Base-by-base conservation (phyloP, 768 basidiomycete genomes). In the Phanerodontia chrysosporium region DNA sequence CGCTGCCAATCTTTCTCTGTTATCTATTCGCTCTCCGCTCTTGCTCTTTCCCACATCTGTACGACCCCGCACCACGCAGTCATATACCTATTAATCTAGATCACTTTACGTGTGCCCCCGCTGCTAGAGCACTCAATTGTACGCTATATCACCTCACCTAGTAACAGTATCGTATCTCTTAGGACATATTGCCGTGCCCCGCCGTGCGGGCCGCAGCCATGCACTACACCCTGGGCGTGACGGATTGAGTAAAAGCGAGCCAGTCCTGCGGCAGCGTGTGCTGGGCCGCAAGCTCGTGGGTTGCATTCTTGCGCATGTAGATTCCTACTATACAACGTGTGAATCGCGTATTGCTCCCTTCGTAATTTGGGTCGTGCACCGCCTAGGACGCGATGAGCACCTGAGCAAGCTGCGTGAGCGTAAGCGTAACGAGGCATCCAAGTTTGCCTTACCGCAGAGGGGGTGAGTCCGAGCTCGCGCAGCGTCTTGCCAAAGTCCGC, bases 391-490 rank as follows among this genome's bases (percentile, higher is more conserved):
- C 69, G 44, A 70, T 67, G 56, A 68, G 58, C 27, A 70, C 69
- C 69, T 70, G 58, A 30, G 30, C 25, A 35, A 61, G 46, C 25
- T 25, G 18, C 62, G 60, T 13, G 18, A 12, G n/a, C 13, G 14
- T 12, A 14, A 13, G 24, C 5, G 5, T 13, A 28, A n/a, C n/a
- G 10, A 42, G 9, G 4, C 18, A 42, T 2, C 24, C 22, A 28
- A 49, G 1, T 5, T 49, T 27, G 12, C 45, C 45, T 45, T 55
- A 94, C 94, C 53, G 95, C 94, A 55, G 92, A 95, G 1, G 95
- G 95, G 21, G 93, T 95, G 61, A 98, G 75, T 4, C 92, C 95
- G 28, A 96, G 81, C 57, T 93, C 90, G 59, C 84, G 83, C 64
- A 98, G 70, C 22, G 87, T 86, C 70, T 86, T 88, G n/a, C 80